Base-by-base conservation (phyloP, 2,329 filamentous ascomycete genomes). In the Orbilia javanica region DNA sequence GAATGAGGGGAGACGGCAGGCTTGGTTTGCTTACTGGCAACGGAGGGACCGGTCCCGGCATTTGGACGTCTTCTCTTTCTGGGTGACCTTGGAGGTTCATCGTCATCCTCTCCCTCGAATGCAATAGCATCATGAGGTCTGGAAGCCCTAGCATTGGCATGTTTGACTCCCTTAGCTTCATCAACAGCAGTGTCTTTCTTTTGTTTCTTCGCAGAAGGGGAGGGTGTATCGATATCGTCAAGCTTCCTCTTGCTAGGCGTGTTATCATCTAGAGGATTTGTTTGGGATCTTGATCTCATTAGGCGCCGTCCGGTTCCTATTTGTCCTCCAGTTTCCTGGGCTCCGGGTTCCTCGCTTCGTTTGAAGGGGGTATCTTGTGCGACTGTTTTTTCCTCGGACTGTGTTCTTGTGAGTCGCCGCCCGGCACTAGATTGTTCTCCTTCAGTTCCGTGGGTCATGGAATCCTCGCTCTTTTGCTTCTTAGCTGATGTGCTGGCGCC, bases 181-280 rank as follows among this genome's bases (percentile, higher is more conserved):
- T 22, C 34, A 29, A 18, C n/a, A 15, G 10, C 31, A 15, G 20
- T 18, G 5, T 57, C 44, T 20, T n/a, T 31, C 29, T 53, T 70
- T 27, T 34, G 73, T 29, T 77, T 77, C 42, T 66, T 70, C 5
- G 48, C 15, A 18, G 36, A 25, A 8, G 36, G n/a, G 15, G 52
- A 15, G 48, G 20, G 15, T 11, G 20, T 11, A 22, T 10, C 36
- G 27, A n/a, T 15, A 18, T 39, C 34, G 1, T 65, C 60, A 5
- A 34, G 39, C 42, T 27, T 70, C 31, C 60, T 8, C 36, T 42
- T 48, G 11, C 6, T 13, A 29, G 36, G 31, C 20, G 22, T 44
- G 6, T 6, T 11, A 7, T 57, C 13, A 20, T 42, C 27, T 5
- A 11, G 42, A 15, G 50, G 50, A 10, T 11, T 53, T 11, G 22